Evolutionary conservation across 192 early-diverging fungal species (phyloP), one percentile per base, ranked within the genome.

Genomic region (Backusella macrospora): DNA sequence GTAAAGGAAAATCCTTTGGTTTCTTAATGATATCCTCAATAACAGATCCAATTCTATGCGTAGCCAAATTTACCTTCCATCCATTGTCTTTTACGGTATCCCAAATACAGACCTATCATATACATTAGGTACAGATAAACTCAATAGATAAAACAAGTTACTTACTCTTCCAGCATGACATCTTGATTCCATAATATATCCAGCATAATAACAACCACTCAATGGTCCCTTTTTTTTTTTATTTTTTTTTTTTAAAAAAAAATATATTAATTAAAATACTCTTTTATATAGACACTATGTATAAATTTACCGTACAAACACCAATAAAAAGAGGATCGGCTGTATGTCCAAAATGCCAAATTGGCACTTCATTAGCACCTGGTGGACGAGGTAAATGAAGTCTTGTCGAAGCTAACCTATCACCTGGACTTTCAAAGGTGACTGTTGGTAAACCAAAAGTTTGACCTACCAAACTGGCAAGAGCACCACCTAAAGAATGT

Each of bases 251-350:
- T 90, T 71, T 91, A 94, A 75, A 93, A n/a, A 23, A 38, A 40
- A 46, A 2, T 34, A 1, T 34, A 34, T 65, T 12, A 42, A 65
- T 13, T 26, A 65, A 43, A 6, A 8, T 14, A 45, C 29, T 34
- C 29, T 34, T 34, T 34, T 34, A 34, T 34, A 34, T 7, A 70
- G 23, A 7, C 4, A 3, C 23, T 8, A 70, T 7, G 4, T 39
- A 43, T 37, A 16, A 7, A 4, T 23, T 34, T 34, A 73, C 77
- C 12, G 83, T 84, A 75, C 97, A 99, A 29, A 88, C 84, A 34
- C 97, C 97, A 72, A 92, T 84, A 80, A 89, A 99, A 29, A 99
- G 90, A 10, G 96, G 96, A 81, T 99, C 97, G 3, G 91, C 92
- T 3, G 89, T 91, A 82, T 99, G 90, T 5, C 96, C 96, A 75